Conservation (phyloP, 148 eudicot genomes). For the Rheum nobile region DNA sequence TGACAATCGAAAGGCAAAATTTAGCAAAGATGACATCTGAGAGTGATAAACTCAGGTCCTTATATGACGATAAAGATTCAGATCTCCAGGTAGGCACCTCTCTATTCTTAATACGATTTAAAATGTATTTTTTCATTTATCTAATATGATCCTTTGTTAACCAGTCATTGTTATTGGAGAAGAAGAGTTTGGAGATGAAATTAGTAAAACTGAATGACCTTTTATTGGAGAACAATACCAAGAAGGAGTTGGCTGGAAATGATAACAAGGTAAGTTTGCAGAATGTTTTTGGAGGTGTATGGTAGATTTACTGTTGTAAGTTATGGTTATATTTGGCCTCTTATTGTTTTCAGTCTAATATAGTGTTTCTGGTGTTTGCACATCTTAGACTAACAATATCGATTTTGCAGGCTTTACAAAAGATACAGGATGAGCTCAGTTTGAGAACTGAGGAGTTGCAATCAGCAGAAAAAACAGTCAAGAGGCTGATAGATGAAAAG, state of each 20-base stretch:
- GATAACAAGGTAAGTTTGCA: constrained; percentile 50
- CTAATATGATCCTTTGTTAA: background rate
- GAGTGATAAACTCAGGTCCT: constrained; percentile 38
- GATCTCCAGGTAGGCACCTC: constrained; percentile 51
- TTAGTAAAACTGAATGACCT: constrained; percentile 42
- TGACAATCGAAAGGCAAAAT: constrained; percentile 41
- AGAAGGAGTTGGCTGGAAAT: constrained; percentile 53
- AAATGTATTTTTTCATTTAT: background rate
- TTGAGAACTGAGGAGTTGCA: constrained; percentile 61
- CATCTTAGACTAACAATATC: background rate
- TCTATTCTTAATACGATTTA: background rate
- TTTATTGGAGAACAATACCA: constrained; percentile 38
- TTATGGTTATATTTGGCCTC: background rate
- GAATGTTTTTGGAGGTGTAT: background rate
- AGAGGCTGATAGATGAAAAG: constrained; percentile 57
- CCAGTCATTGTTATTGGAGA: constrained; percentile 63
- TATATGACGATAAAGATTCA: constrained; percentile 59
- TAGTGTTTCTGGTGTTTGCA: background rate
- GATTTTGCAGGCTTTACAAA: constrained; percentile 39
- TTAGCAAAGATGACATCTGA: constrained; percentile 38
- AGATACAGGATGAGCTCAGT: constrained; percentile 64
- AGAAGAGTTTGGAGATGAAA: constrained; percentile 49
- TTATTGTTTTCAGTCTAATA: background rate
- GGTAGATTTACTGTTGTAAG: background rate
- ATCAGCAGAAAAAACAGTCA: constrained; percentile 60